Conservation (phyloP, 148 eudicot genomes). For the Camellia sinensis region DNA sequence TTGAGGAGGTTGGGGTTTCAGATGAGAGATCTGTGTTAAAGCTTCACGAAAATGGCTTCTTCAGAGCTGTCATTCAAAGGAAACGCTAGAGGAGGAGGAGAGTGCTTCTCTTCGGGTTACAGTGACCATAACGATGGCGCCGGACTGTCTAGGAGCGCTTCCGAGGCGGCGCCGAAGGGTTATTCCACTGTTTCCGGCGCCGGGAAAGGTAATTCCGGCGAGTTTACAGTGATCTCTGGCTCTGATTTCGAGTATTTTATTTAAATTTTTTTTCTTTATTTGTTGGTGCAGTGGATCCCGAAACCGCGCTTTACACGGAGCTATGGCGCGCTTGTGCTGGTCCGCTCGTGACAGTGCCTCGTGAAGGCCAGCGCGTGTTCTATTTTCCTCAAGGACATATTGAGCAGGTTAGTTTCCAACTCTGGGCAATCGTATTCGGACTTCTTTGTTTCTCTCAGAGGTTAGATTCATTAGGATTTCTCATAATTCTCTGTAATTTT, state of each 20-base stretch:
- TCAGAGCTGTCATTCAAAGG: slow-evolving; percentile 47
- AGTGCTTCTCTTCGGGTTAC: slow-evolving; percentile 22
- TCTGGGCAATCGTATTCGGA: not conserved
- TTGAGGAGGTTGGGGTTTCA: not conserved
- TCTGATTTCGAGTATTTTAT: not conserved
- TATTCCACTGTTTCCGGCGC: slow-evolving; percentile 26
- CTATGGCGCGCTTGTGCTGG: slow-evolving; percentile 98
- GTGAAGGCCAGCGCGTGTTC: slow-evolving; percentile 59
- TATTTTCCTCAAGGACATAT: slow-evolving; percentile 99
- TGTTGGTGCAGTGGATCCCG: slow-evolving; percentile 55
- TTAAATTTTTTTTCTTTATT: not conserved
- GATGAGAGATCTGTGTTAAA: slow-evolving; percentile 63
- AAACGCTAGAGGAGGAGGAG: slow-evolving; percentile 26
- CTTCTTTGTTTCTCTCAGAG: not conserved
- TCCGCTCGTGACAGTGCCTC: slow-evolving; percentile 90
- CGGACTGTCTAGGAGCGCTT: slow-evolving; percentile 14
- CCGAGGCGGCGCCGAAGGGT: slow-evolving; percentile 14
- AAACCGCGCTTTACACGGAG: slow-evolving; percentile 74
- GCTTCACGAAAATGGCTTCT: slow-evolving; percentile 43
- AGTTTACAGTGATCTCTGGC: not conserved
- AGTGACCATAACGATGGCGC: slow-evolving; percentile 18
- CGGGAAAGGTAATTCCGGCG: slow-evolving; percentile 46
- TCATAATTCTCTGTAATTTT: not conserved
- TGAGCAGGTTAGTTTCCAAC: slow-evolving; percentile 67
- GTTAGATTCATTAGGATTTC: not conserved